phyloP scores from a whole-genome alignment of 1,284 basidiomycete genomes.

The Apiotrichum laibachii region DNA sequence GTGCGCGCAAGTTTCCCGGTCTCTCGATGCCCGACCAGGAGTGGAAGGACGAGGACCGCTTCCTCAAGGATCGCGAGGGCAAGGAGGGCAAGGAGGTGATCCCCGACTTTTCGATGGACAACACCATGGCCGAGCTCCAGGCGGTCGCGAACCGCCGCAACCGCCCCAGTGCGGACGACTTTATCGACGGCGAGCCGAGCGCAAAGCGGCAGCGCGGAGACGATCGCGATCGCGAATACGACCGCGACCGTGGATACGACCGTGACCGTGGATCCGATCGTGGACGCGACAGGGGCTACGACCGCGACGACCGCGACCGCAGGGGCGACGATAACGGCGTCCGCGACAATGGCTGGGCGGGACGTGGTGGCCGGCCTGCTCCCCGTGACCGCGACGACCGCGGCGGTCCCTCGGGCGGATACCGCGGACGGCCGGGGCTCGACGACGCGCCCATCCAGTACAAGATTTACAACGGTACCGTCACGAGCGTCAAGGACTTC shows the following conservation, averaged over 20 bases:
- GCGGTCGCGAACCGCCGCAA: slow-evolving; percentile 54
- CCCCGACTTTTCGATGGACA: slow-evolving; percentile 60
- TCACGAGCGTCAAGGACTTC: slow-evolving; percentile 87
- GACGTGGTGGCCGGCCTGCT: slow-evolving; percentile 17
- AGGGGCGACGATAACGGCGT: slow-evolving; percentile 29
- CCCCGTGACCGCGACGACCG: slow-evolving; percentile 1
- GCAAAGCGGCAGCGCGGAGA: neutral
- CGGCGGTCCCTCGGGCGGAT: neutral
- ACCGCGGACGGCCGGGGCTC: slow-evolving; percentile 49
- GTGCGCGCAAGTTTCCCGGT: slow-evolving; percentile 84
- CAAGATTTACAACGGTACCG: slow-evolving; percentile 90
- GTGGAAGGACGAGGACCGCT: slow-evolving; percentile 53
- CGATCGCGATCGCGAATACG: slow-evolving; percentile 44
- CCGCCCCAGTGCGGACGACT: slow-evolving; percentile 37
- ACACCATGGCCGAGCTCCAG: slow-evolving; percentile 69
- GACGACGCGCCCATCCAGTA: slow-evolving; percentile 85
- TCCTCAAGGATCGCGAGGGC: slow-evolving; percentile 53
- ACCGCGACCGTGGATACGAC: slow-evolving; percentile 9
- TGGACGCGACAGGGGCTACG: slow-evolving; percentile 49
- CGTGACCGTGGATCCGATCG: slow-evolving; percentile 44
- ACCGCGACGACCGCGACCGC: slow-evolving; percentile 44
- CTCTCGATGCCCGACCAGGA: slow-evolving; percentile 80
- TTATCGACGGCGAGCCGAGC: neutral
- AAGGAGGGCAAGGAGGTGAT: slow-evolving; percentile 58
- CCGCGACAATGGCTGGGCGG: slow-evolving; percentile 31